Conservation (phyloP, 768 basidiomycete genomes). For the Mycena vulgaris region DNA sequence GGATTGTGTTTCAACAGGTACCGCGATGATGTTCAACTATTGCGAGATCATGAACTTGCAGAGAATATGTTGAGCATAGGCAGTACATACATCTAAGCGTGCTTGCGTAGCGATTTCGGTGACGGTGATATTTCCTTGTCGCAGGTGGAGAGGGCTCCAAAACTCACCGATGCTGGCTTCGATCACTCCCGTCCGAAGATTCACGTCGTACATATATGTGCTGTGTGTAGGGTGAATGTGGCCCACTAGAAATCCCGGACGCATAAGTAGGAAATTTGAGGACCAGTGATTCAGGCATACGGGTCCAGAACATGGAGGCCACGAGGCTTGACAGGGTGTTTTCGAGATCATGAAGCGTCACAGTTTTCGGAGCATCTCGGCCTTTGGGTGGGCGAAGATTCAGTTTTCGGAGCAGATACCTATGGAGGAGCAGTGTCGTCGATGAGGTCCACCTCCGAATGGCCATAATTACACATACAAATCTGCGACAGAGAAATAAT, state of each 20-base stretch:
- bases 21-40: conserved; percentile 22
- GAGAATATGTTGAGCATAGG: too few species aligned
- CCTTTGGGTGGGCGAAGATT: neutral
- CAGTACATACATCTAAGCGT: conserved; percentile 1
- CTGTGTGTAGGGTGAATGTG: neutral
- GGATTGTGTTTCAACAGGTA: too few species aligned
- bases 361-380: neutral
- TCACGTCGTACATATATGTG: neutral
- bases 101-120: neutral
- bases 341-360: neutral
- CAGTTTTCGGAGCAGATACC: neutral
- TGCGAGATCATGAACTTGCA: neutral
- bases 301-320: conserved; percentile 9
- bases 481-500: neutral
- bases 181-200: neutral
- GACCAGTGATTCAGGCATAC: neutral
- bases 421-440: neutral
- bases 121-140: neutral
- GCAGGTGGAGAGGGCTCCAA: neutral
- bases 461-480: neutral
- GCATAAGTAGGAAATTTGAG: neutral
- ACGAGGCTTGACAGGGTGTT: neutral
- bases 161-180: too few species aligned
- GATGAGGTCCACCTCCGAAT: neutral
- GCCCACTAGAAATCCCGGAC: neutral